Conservation (phyloP, 1,284 basidiomycete species). For the Boletellus sp. region DNA sequence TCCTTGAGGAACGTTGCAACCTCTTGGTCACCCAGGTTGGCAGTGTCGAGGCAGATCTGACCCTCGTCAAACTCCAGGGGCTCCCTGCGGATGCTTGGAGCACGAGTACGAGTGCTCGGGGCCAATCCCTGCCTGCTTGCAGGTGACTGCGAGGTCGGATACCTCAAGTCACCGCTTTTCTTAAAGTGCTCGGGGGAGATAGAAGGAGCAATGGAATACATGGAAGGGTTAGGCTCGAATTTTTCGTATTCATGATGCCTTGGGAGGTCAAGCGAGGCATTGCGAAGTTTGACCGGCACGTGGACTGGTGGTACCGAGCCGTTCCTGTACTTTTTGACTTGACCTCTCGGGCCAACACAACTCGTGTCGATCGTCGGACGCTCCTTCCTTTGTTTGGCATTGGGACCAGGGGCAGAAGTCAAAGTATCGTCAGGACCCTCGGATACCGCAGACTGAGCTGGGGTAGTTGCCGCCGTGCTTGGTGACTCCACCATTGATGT, state of each 20-base stretch:
- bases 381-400: constrained; percentile 27
- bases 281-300: constrained; percentile 28
- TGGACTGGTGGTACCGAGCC: constrained; percentile 30
- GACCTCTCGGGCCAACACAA: constrained; percentile 30
- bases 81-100: constrained; percentile 29
- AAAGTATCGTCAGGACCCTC: constrained; percentile 14
- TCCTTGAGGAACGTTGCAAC: constrained; percentile 32
- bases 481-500: constrained; percentile 26
- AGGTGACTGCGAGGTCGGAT: constrained; percentile 24
- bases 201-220: constrained; percentile 32
- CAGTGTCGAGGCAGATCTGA: constrained; percentile 31
- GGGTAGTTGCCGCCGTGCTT: constrained; percentile 27
- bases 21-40: constrained; percentile 29
- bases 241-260: constrained; percentile 23
- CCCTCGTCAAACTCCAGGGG: constrained; percentile 30
- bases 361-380: constrained; percentile 32
- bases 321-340: constrained; percentile 32
- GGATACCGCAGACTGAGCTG: constrained; percentile 24
- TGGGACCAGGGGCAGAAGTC: constrained; percentile 15
- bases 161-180: constrained; percentile 23
- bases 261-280: constrained; percentile 30
- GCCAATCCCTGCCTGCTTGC: constrained; percentile 28
- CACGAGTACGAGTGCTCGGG: constrained; percentile 18
- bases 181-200: constrained; percentile 24
- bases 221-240: constrained; percentile 29